Base-by-base conservation (phyloP, 352 stramenopile species). In the Aphanomyces cochlioides region DNA sequence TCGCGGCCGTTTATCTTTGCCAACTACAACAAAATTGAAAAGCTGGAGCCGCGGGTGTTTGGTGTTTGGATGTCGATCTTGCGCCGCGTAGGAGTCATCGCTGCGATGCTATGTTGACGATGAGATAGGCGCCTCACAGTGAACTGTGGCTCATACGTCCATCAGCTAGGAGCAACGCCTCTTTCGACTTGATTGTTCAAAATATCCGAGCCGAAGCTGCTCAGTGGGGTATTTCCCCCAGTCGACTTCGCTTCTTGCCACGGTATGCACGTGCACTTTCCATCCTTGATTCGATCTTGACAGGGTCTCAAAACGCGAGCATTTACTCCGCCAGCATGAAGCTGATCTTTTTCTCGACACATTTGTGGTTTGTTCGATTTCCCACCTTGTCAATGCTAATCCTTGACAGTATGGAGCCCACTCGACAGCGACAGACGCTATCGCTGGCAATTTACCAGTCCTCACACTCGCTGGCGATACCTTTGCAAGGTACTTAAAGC, bases 301-400 rank as follows among this genome's bases (percentile, higher is more conserved):
- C n/a, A 88, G 82, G 21, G 79, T 90, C 10, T 34, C 75, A n/a
- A 95, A 96, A 67, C 50, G 67, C 21, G 72, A 90, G 8, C 93
- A 98, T 72, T 74, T 98, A 12, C 64, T 69, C 41, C 81, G 93
- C 15, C 82, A 97, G 45, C 66, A 57, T 7, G 34, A 76, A 17
- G 81, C 79, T n/a, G 90, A 95, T 47, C 67, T 98, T 8, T 98
- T 97, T 61, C 77, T 98, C 37, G 94, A 98, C 79, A 97, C 91
- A 13, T 86, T 96, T 66, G 80, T 92, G 37, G 82, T 87, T 75
- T 67, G 75, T 76, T 66, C 10, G 38, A 4, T 45, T 8, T 47
- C 15, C 38, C 36, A n/a, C 19, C 0, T 59, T n/a, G 15, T 54
- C 39, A 19, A 34, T 45, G 15, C 38, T 47, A 37, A 19, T 53